Base-by-base conservation (phyloP, 371 early-diverging fungal species). In the Mortierella sp. region DNA sequence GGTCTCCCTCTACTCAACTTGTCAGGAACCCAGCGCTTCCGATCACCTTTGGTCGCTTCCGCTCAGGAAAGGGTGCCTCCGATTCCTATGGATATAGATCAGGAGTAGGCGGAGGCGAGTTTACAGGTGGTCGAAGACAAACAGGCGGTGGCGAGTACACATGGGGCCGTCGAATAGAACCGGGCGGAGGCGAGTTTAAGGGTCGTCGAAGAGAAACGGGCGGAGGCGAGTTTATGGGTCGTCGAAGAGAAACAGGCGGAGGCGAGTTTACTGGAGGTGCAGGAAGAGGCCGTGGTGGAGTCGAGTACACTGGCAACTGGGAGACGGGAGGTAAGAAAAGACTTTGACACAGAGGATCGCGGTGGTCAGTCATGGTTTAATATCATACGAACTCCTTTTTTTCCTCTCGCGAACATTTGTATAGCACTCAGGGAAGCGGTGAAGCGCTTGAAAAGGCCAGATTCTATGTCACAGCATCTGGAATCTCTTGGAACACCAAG, bases 291-390 rank as follows among this genome's bases (percentile, higher is more conserved):
- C 69, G 69, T 29, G 77, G 77, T 28, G 77, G 77, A 34, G 6
- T 58, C 25, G 77, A 76, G 24, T 76, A 65, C 29, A 46, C 19
- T 7, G 49, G 41, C 14, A n/a, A 28, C 17, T 76, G 77, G 77
- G 65, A 76, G 39, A 57, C 25, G 1, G 17, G 47, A 50, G 77
- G 77, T 69, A 62, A 47, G 17, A 16, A 25, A 25, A n/a, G n/a
- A n/a, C n/a, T n/a, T n/a, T n/a, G n/a, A n/a, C n/a, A n/a, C n/a
- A n/a, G n/a, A n/a, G n/a, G n/a, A n/a, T n/a, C n/a, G n/a, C n/a
- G n/a, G n/a, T n/a, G n/a, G n/a, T n/a, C n/a, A n/a, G n/a, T n/a
- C n/a, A n/a, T n/a, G n/a, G n/a, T n/a, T n/a, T n/a, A n/a, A n/a
- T n/a, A n/a, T n/a, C n/a, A n/a, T n/a, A 22, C 22, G 13, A 19